Percentiles rank a stretch among this genome's conserved stretches.
Evolutionary conservation across 2,329 filamentous ascomycete species (phyloP).

Genomic region (Gnomoniopsis sp.): DNA sequence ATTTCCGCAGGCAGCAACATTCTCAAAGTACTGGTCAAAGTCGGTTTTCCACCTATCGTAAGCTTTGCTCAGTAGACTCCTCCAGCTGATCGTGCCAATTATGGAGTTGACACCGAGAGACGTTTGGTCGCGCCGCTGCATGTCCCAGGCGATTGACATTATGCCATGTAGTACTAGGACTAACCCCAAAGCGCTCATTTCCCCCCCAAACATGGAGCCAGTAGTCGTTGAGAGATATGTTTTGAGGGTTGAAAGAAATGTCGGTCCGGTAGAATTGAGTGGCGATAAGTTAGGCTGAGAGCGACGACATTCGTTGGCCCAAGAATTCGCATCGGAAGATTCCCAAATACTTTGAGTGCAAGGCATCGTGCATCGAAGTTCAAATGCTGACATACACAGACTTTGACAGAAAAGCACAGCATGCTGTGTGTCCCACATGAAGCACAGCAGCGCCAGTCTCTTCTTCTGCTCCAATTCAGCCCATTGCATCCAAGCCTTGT

Average conservation of each 20-base stretch:
- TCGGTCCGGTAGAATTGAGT: slow-evolving; percentile 35
- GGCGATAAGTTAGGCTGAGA: neutral
- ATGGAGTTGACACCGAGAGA: slow-evolving; percentile 43
- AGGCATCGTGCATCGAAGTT: slow-evolving; percentile 54
- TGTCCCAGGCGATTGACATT: slow-evolving; percentile 61
- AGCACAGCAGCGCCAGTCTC: slow-evolving; percentile 57
- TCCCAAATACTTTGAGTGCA: slow-evolving; percentile 56
- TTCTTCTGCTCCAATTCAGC: slow-evolving; percentile 57
- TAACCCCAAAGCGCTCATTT: slow-evolving; percentile 49
- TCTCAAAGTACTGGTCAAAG: slow-evolving; percentile 49
- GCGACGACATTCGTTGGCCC: slow-evolving; percentile 19
- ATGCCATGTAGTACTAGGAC: slow-evolving; percentile 56
- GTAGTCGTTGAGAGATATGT: slow-evolving; percentile 47
- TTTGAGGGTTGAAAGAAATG: slow-evolving; percentile 52
- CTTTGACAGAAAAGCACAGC: slow-evolving; percentile 64
- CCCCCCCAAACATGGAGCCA: slow-evolving; percentile 29
- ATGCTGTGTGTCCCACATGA: slow-evolving; percentile 65
- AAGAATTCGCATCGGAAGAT: slow-evolving; percentile 45
- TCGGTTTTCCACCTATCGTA: slow-evolving; percentile 58
- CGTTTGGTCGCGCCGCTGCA: slow-evolving; percentile 60
- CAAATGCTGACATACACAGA: slow-evolving; percentile 63
- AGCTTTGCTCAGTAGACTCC: slow-evolving; percentile 45
- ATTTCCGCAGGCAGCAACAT: slow-evolving; percentile 20
- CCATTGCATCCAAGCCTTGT: slow-evolving; percentile 49
- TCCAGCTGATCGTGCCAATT: slow-evolving; percentile 36